phyloP scores from a whole-genome alignment of 495 filamentous ascomycete genomes.

The Mycothermus thermophilus region DNA sequence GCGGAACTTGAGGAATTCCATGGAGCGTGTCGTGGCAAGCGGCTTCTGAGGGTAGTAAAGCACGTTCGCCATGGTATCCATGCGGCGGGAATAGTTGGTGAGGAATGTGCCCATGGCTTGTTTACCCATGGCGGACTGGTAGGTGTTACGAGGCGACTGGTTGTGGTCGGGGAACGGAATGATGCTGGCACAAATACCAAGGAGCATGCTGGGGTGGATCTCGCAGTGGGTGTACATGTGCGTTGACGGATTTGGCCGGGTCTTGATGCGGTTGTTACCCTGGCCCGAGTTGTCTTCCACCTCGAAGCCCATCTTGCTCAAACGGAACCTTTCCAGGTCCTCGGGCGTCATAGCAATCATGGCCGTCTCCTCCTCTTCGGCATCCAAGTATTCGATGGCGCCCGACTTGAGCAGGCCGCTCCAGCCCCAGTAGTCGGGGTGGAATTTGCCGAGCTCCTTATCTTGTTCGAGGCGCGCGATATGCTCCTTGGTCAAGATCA shows the following conservation, averaged over 20 bases:
- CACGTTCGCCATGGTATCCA: conserved; percentile 99
- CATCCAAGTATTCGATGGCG: conserved; percentile 88
- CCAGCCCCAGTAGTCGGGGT: conserved; percentile 69
- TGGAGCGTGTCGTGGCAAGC: conserved; percentile 85
- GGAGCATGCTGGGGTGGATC: conserved; percentile 97
- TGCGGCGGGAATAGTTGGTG: conserved; percentile 86
- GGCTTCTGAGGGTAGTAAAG: conserved; percentile 98
- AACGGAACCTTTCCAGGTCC: conserved; percentile 59
- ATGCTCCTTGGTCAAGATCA: conserved; percentile 75
- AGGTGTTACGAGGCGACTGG: conserved; percentile 94
- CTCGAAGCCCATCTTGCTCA: conserved; percentile 34
- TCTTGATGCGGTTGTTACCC: conserved; percentile 68
- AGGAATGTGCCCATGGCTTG: conserved; percentile 99
- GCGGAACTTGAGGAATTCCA: conserved; percentile 97
- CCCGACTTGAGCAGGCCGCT: conserved; percentile 65
- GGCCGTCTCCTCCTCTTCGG: conserved; percentile 92
- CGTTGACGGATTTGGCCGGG: conserved; percentile 63
- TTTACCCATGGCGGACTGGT: conserved; percentile 99
- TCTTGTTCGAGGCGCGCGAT: conserved; percentile 48
- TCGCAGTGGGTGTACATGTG: conserved; percentile 96
- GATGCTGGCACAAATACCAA: conserved; percentile 95
- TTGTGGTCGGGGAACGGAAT: conserved; percentile 99
- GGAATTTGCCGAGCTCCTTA: conserved; percentile 40
- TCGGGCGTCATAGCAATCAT: conserved; percentile 99
- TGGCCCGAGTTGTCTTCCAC: conserved; percentile 31